Conservation (phyloP, 192 early-diverging fungal genomes). For the Podila verticillata region DNA sequence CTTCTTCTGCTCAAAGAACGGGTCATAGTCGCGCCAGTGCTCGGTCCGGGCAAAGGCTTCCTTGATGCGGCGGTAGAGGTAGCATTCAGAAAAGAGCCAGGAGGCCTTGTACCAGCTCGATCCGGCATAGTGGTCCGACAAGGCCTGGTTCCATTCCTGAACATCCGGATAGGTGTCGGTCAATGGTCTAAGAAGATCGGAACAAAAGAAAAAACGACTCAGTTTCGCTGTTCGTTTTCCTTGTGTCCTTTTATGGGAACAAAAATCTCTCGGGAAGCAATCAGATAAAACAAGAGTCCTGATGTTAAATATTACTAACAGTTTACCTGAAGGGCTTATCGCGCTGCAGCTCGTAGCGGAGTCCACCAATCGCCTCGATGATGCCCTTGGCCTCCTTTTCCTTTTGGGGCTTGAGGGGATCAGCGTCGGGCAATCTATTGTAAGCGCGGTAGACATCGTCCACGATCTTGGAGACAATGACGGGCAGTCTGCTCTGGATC, state of each 20-base stretch:
- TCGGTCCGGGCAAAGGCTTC: conserved; percentile 63
- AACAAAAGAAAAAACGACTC: not conserved
- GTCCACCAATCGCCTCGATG: conserved; percentile 66
- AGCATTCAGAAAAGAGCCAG: conserved; percentile 89
- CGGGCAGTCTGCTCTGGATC: conserved; percentile 79
- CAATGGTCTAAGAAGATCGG: conserved; percentile 49
- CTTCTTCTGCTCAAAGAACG: conserved; percentile 75
- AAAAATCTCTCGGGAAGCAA: no score
- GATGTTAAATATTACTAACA: no score
- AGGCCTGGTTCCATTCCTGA: conserved; percentile 70
- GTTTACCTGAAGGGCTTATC: conserved; percentile 64
- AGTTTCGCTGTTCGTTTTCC: no score
- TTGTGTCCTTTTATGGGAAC: no score
- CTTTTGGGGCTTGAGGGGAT: conserved; percentile 39
- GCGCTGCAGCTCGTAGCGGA: conserved; percentile 81
- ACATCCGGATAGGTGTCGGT: conserved; percentile 67
- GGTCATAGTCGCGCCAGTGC: conserved; percentile 78
- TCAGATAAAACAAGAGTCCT: not conserved
- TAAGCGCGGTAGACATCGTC: conserved; percentile 73
- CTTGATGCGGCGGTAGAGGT: conserved; percentile 80
- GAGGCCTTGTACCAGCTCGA: conserved; percentile 79
- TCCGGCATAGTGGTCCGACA: conserved; percentile 60
- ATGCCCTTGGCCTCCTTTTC: conserved; percentile 73
- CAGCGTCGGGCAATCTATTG: conserved; percentile 36
- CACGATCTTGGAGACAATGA: conserved; percentile 84